phyloP scores from a whole-genome alignment of 1,139 yeast genomes.

The Magnusiomyces sp. region DNA sequence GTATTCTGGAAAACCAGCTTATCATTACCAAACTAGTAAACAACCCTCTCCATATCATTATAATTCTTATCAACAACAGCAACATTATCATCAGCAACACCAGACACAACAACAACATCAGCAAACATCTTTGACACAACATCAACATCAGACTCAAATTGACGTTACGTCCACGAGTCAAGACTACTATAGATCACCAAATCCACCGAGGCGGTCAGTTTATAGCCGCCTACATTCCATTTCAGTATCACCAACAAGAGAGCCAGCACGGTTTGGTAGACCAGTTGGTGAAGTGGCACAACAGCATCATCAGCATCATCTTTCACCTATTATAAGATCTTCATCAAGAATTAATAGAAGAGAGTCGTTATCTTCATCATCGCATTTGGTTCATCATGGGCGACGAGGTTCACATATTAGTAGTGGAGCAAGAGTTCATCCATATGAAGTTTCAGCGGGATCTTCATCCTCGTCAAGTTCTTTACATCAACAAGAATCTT shows the following conservation, averaged over 20 bases:
- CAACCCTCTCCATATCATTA: background rate
- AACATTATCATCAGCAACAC: background rate
- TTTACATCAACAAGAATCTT: background rate
- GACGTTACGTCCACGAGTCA: background rate
- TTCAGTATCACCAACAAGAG: background rate
- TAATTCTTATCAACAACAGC: conserved; percentile 3
- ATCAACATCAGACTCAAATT: background rate
- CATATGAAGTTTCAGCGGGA: background rate
- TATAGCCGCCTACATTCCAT: conserved; percentile 2
- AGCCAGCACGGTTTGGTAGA: background rate
- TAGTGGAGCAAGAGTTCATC: background rate
- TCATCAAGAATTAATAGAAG: too few species aligned
- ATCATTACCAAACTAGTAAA: background rate
- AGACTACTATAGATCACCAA: background rate
- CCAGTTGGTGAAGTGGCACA: background rate
- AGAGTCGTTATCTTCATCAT: too few species aligned
- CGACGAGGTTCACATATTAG: background rate
- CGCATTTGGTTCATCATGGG: background rate
- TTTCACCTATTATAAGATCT: too few species aligned
- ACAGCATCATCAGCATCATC: too few species aligned
- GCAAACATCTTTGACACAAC: background rate
- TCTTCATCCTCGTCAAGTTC: too few species aligned
- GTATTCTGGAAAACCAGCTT: background rate
- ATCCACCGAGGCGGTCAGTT: background rate
- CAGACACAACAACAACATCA: background rate